Conservation (phyloP, 495 filamentous ascomycete species). For the Talaromyces wortmannii region DNA sequence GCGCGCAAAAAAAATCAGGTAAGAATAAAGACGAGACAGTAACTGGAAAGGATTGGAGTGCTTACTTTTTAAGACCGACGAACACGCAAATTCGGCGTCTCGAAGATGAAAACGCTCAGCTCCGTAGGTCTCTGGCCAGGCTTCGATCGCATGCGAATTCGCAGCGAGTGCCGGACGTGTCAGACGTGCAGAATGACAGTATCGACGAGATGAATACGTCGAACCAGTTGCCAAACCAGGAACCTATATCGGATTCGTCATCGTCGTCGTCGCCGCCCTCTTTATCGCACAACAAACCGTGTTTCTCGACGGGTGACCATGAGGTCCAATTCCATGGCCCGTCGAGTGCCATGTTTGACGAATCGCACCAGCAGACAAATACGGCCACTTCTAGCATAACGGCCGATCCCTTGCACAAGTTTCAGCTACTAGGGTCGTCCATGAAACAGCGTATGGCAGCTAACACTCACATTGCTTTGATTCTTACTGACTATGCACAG, state of each 20-base stretch:
- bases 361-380: conserved; percentile 11
- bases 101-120: conserved; percentile 17
- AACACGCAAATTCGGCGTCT: conserved; percentile 17
- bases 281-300: conserved; percentile 5
- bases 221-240: background rate
- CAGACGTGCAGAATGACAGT: background rate
- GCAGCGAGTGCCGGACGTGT: background rate
- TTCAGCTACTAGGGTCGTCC: conserved; percentile 18
- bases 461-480: too few relatives aligned
- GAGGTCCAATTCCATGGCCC: conserved; percentile 20
- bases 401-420: conserved; percentile 9
- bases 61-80: conserved; percentile 10
- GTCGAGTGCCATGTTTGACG: conserved; percentile 24
- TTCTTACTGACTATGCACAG: conserved; percentile 3
- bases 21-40: too few relatives aligned
- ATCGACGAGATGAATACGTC: background rate
- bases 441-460: conserved; percentile 19
- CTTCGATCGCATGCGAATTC: background rate
- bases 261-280: conserved; percentile 9
- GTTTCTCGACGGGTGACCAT: conserved; percentile 14
- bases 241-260: conserved; percentile 4
- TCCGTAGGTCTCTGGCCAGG: conserved; percentile 4
- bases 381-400: background rate
- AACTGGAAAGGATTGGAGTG: too few relatives aligned
- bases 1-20: conserved; percentile 11